Percentiles rank a stretch among this genome's conserved stretches.
phyloP scores from a whole-genome alignment of 192 early-diverging fungal species.

The Coemansia aciculifera region DNA sequence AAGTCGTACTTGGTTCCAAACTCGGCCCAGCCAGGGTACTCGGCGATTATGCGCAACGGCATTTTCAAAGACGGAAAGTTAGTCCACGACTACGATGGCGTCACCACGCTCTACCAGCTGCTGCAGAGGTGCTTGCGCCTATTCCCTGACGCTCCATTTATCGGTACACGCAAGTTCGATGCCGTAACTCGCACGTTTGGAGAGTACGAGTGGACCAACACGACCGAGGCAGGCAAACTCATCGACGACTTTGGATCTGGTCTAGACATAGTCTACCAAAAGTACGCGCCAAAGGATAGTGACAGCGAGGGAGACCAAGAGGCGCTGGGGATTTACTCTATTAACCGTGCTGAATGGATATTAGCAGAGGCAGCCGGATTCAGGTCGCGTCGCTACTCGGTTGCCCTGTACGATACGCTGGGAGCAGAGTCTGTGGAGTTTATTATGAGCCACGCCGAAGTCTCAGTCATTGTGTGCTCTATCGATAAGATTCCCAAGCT shows the following conservation, averaged over 20 bases:
- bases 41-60: slow-evolving; percentile 35
- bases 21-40: slow-evolving; percentile 47
- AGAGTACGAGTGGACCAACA: slow-evolving; percentile 67
- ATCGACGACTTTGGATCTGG: slow-evolving; percentile 70
- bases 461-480: slow-evolving; percentile 65
- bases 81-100: slow-evolving; percentile 6
- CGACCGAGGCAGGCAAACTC: slow-evolving; percentile 59
- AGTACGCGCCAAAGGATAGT: slow-evolving; percentile 16
- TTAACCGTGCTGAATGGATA: slow-evolving; percentile 76
- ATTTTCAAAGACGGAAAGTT: slow-evolving; percentile 25
- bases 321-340: slow-evolving; percentile 70
- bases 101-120: slow-evolving; percentile 44
- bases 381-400: slow-evolving; percentile 63
- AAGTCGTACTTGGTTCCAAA: slow-evolving; percentile 34
- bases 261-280: slow-evolving; percentile 62
- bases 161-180: slow-evolving; percentile 65
- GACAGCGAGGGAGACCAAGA: slow-evolving; percentile 19
- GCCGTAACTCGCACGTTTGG: slow-evolving; percentile 57
- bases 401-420: slow-evolving; percentile 88
- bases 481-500: slow-evolving; percentile 61
- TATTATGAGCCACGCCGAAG: slow-evolving; percentile 79
- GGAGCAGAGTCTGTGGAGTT: slow-evolving; percentile 80
- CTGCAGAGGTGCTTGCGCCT: slow-evolving; percentile 43
- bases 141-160: slow-evolving; percentile 54
- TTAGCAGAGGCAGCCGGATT: slow-evolving; percentile 68